Base-by-base conservation (phyloP, 176 grass and related monocot species). In the Alloteropsis semialata region DNA sequence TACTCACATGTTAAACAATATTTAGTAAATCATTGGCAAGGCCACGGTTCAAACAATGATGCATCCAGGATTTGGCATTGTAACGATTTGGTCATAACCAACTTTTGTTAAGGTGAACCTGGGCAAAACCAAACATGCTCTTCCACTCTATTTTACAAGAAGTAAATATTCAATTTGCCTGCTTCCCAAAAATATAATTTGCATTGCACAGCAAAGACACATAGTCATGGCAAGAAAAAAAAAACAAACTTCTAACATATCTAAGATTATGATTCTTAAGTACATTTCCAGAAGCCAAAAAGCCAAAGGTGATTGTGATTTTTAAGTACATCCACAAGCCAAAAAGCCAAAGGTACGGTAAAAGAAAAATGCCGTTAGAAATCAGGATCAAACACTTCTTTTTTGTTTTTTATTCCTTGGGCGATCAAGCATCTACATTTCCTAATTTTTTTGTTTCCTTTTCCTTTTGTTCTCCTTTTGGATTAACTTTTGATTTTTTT, bases 271-370 rank as follows among this genome's bases (percentile, higher is more conserved):
- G 30, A 49, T 8, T 50, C 21, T 17, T 64, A 34, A 43, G 17
- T 38, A 81, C 69, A 80, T 24, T 72, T 24, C 15, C 43, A 74
- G 15, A 29, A 54, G 61, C 21, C n/a, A 75, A 81, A 81, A 60
- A 19, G 19, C 4, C 36, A n/a, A n/a, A 67, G 36, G 22, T 36
- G 18, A 24, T 53, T 22, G 22, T 28, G n/a, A 69, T 27, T 66
- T 22, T 18, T 46, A 59, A 46, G n/a, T 32, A 78, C 66, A 72
- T 11, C 14, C 49, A 77, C 19, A 45, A 59, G 65, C 32, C 28
- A 77, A 78, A 82, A 65, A n/a, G 9, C 2, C 45, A 37, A 38
- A 80, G 8, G 16, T 45, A 38, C 66, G 8, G 16, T 45, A 78
- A 69, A 76, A 21, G 10, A 58, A 2, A 48, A 55, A 44, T 18